Evolutionary conservation across 192 early-diverging fungal genomes (phyloP).

Genomic region (Entomortierella chlamydospora): DNA sequence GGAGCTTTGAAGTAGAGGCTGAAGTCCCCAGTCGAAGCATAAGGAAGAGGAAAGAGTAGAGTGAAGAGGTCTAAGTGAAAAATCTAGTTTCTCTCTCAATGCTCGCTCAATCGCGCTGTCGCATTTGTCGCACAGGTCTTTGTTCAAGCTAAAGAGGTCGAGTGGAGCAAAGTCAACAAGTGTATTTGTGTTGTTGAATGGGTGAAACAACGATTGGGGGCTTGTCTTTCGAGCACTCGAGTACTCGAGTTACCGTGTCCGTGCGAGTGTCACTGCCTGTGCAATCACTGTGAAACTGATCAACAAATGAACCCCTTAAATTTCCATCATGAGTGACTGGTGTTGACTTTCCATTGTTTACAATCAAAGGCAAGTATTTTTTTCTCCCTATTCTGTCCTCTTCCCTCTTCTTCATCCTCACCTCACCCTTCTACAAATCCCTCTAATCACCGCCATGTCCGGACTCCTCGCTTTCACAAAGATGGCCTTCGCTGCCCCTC

Average conservation of each 20-base stretch:
- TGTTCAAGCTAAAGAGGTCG: too few species aligned
- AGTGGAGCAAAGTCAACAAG: too few species aligned
- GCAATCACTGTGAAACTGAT: too few species aligned
- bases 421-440: slow-evolving; percentile 1
- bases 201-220: too few species aligned
- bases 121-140: too few species aligned
- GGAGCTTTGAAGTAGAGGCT: background rate
- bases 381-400: slow-evolving; percentile 1
- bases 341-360: background rate
- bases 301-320: background rate
- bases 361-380: background rate
- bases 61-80: too few species aligned
- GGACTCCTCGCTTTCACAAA: slow-evolving; percentile 53
- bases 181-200: too few species aligned
- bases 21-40: background rate
- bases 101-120: too few species aligned
- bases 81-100: too few species aligned
- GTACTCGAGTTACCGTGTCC: too few species aligned
- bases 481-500: slow-evolving; percentile 46
- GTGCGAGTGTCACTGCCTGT: too few species aligned
- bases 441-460: slow-evolving; percentile 30
- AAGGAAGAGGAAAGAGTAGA: slow-evolving; percentile 2
- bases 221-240: too few species aligned
- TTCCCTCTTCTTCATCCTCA: background rate
- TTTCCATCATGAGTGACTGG: background rate